Evolutionary conservation across 2,329 filamentous ascomycete species (phyloP), one percentile per base, ranked within the genome.

Genomic region (Lizonia empirigonia): DNA sequence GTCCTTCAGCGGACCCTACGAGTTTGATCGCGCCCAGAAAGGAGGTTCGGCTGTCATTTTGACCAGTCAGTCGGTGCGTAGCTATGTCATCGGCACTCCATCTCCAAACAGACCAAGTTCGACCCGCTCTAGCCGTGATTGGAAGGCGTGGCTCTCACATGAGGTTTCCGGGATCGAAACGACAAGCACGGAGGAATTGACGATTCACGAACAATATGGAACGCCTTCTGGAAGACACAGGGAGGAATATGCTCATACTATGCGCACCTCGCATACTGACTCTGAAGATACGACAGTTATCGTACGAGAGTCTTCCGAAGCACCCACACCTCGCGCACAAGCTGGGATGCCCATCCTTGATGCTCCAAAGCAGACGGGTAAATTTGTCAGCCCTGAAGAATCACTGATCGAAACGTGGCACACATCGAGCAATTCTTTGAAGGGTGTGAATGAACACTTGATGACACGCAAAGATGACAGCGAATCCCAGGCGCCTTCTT

Each of bases 61-160:
- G 44, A 74, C 73, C 5, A 77, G 76, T 27, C 73, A 70, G 23
- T 71, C 77, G 27, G 73, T 78, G 10, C 73, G 74, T 36, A 76
- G 74, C 44, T 78, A 77, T 50, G 66, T 74, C 12, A 59, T 73
- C 22, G 71, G 71, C 4, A 68, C 68, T 5, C 63, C 68, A 2
- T 64, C 66, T 24, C 64, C 63, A 8, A 50, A 59, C 12, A 60
- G 59, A 10, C 53, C 44, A 10, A 55, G 56, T 20, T 68, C 57
- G 10, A 56, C 56, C 18, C 68, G 59, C 41, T 72, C 62, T 13
- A 78, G 77, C 57, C 64, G 65, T 23, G 77, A 79, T 29, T 80
- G 77, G 77, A 76, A 74, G 26, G 69, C 69, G 9, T 80, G 77
- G 77, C 59, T 79, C 2, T 76, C 74, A 2, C 71, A 74, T 41